Conservation (phyloP, 495 filamentous ascomycete genomes). For the Tuber calosporum region DNA sequence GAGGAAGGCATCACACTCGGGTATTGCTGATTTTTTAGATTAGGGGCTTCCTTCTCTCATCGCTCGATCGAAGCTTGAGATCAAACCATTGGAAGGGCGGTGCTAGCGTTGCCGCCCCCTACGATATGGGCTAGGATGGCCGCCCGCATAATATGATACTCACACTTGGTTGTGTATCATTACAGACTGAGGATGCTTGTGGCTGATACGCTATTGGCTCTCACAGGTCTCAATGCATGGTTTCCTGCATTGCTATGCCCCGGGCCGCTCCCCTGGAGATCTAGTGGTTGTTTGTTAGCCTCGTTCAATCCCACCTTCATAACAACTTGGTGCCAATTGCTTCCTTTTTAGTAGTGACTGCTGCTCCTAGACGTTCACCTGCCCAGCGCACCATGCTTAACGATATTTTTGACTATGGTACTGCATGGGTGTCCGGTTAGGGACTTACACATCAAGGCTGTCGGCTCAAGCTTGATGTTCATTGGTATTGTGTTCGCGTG, state of each 20-base stretch:
- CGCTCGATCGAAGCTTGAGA: background rate
- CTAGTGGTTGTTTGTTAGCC: background rate
- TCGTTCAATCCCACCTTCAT: background rate
- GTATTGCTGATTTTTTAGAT: background rate
- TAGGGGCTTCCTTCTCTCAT: background rate
- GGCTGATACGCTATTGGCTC: background rate
- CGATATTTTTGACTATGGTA: background rate
- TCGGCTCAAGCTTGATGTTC: background rate
- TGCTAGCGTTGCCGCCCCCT: background rate
- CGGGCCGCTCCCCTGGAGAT: background rate
- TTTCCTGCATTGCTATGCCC: background rate
- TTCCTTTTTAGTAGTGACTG: background rate
- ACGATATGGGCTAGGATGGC: background rate
- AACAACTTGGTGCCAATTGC: background rate
- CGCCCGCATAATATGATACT: background rate
- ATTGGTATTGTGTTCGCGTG: background rate
- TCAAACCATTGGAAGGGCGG: background rate
- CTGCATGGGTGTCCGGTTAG: background rate
- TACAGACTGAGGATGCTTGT: background rate
- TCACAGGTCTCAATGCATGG: background rate
- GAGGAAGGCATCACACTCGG: background rate
- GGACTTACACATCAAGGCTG: background rate
- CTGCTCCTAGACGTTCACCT: background rate
- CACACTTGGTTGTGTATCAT: background rate
- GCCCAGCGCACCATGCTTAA: background rate